Conservation (phyloP, 352 stramenopile species). For the Salisapilia sapeloensis region DNA sequence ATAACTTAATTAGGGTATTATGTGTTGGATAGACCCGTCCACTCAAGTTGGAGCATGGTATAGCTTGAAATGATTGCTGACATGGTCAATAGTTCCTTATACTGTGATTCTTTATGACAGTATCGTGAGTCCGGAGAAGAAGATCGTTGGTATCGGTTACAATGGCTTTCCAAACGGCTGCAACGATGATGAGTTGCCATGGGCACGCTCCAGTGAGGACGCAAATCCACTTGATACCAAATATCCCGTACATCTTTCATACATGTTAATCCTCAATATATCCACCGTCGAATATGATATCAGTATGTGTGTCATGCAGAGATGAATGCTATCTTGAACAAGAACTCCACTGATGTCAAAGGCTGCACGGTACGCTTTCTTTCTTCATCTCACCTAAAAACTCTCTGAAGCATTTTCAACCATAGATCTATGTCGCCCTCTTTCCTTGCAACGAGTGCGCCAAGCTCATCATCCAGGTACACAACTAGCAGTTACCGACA, state of each 20-base stretch:
- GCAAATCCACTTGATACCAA: constrained; percentile 87
- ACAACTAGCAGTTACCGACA: background rate
- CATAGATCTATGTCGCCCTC: constrained; percentile 93
- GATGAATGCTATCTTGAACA: constrained; percentile 99
- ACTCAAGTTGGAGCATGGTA: constrained; percentile 95
- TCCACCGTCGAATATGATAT: too few species aligned
- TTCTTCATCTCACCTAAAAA: background rate
- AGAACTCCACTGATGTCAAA: constrained; percentile 89
- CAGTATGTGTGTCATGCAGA: constrained; percentile 98
- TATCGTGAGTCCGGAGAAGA: constrained; percentile 91
- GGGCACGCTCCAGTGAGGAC: constrained; percentile 54
- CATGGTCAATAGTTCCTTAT: background rate
- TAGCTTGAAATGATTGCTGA: background rate
- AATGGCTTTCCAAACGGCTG: constrained; percentile 97
- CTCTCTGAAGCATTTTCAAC: background rate
- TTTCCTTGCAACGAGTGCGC: constrained; percentile 99
- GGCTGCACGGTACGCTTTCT: constrained; percentile 57
- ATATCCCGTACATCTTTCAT: constrained; percentile 52
- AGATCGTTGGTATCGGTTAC: constrained; percentile 98
- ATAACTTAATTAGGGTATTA: too few species aligned
- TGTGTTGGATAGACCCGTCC: constrained; percentile 69
- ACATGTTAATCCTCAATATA: background rate
- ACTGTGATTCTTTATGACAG: constrained; percentile 7
- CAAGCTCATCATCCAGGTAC: constrained; percentile 95
- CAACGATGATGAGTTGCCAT: constrained; percentile 90